phyloP scores from a whole-genome alignment of 768 basidiomycete genomes.

The Gloeostereum incarnatum region DNA sequence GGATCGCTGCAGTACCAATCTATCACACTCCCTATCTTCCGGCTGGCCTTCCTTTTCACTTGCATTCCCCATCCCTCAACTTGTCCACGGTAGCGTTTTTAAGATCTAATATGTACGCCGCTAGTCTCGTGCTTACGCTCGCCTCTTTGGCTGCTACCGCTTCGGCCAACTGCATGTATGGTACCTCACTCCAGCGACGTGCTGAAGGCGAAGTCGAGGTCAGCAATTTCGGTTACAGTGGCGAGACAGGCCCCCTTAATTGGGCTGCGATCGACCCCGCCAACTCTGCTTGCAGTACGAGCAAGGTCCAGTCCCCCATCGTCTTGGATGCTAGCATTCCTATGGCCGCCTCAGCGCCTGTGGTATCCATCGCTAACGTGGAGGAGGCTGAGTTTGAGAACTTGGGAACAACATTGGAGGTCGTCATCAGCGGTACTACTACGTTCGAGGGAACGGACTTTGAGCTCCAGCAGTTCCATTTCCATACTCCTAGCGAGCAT shows the following conservation, averaged over 20 bases:
- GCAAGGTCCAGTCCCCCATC: conserved; percentile 11
- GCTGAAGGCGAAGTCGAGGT: conserved; percentile 8
- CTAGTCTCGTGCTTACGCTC: too few relatives aligned
- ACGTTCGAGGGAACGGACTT: conserved; percentile 9
- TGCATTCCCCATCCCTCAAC: too few relatives aligned
- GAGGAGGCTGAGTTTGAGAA: conserved; percentile 12
- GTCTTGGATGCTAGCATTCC: conserved; percentile 6
- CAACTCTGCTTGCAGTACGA: conserved; percentile 9
- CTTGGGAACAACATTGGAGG: conserved; percentile 10
- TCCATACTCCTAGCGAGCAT: conserved; percentile 11
- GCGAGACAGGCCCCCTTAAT: conserved; percentile 9
- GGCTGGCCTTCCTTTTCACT: too few relatives aligned
- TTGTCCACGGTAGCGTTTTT: too few relatives aligned
- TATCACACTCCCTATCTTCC: too few relatives aligned
- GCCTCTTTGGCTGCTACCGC: conserved; percentile 4
- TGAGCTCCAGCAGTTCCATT: conserved; percentile 10
- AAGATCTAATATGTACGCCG: too few relatives aligned
- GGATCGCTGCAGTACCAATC: too few relatives aligned
- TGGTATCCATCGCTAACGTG: conserved; percentile 6
- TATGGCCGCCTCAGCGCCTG: conserved; percentile 6
- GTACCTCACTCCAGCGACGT: conserved; percentile 7
- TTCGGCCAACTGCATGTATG: conserved; percentile 9
- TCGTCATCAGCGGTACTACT: conserved; percentile 8
- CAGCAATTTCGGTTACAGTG: conserved; percentile 11
- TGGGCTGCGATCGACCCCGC: conserved; percentile 8